Evolutionary conservation across 1,284 basidiomycete species (phyloP).

Genomic region (Clitocybe nebularis): DNA sequence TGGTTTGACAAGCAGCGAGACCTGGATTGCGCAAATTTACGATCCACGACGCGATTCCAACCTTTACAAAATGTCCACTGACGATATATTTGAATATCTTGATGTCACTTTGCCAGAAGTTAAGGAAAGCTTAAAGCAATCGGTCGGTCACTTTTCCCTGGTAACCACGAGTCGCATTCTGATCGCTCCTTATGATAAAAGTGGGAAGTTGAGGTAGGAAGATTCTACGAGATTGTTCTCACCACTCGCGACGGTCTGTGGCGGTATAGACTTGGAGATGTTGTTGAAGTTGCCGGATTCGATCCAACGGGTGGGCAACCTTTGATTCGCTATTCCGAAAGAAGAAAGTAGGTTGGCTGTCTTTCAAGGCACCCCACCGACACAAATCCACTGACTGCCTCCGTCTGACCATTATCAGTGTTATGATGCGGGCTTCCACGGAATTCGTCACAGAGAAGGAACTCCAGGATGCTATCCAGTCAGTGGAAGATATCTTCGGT

Average conservation of each 20-base stretch:
- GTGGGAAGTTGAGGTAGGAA: constrained; percentile 16
- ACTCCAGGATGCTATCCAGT: constrained; percentile 9
- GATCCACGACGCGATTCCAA: constrained; percentile 10
- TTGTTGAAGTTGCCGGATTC: constrained; percentile 17
- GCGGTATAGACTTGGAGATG: constrained; percentile 17
- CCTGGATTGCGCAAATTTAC: constrained; percentile 8
- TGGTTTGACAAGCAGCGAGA: constrained; percentile 10
- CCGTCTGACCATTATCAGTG: constrained; percentile 4
- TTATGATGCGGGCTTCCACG: constrained; percentile 9
- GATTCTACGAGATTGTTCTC: constrained; percentile 16
- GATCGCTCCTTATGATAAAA: neutral
- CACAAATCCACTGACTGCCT: neutral
- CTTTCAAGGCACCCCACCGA: neutral
- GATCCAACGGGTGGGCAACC: constrained; percentile 16
- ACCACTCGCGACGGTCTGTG: constrained; percentile 19
- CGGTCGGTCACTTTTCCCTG: constrained; percentile 1
- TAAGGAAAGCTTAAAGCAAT: constrained; percentile 2
- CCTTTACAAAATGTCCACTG: constrained; percentile 12
- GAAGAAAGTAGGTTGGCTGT: constrained; percentile 13
- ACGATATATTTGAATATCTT: constrained; percentile 13
- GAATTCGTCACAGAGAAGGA: constrained; percentile 15
- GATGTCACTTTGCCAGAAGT: constrained; percentile 6
- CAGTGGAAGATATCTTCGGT: constrained; percentile 10
- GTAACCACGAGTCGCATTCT: neutral
- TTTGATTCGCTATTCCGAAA: constrained; percentile 14